These are phyloP conservation scores for Corchorus olitorius DNA, from an alignment of 345 rosid species.

Conservation along the genomic window DNA sequence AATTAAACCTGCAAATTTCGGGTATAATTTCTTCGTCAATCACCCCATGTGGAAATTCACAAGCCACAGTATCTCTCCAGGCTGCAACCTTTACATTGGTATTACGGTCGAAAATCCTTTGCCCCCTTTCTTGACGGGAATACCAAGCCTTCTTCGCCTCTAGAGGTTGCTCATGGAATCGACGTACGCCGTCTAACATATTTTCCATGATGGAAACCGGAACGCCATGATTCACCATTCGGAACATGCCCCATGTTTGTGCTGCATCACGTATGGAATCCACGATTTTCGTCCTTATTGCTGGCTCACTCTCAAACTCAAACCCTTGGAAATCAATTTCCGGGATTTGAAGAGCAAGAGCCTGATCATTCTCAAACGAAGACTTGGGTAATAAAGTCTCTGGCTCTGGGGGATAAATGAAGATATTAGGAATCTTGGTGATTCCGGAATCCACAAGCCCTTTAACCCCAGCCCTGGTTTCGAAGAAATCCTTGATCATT, in stretches of 20 bases:
- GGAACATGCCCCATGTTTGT: too few relatives aligned
- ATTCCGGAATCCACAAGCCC: slow-evolving; percentile 19
- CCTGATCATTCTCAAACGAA: neutral
- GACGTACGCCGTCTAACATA: slow-evolving; percentile 34
- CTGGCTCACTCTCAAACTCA: too few relatives aligned
- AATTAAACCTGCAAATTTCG: slow-evolving; percentile 38
- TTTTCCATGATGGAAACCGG: slow-evolving; percentile 36
- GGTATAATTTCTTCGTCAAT: slow-evolving; percentile 27
- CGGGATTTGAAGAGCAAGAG: slow-evolving; percentile 35
- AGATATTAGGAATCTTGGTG: slow-evolving; percentile 35
- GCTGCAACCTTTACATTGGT: neutral
- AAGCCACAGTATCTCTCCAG: too few relatives aligned
- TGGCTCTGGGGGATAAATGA: slow-evolving; percentile 30
- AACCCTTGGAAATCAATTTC: slow-evolving; percentile 27
- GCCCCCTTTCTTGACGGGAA: slow-evolving; percentile 25
- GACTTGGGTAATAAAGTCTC: slow-evolving; percentile 4
- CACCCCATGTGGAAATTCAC: too few relatives aligned
- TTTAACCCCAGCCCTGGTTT: slow-evolving; percentile 26
- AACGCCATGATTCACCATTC: slow-evolving; percentile 21
- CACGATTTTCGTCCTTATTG: too few relatives aligned
- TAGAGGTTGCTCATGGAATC: slow-evolving; percentile 41
- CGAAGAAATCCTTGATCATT: neutral
- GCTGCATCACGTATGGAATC: too few relatives aligned
- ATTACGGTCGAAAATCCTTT: neutral
- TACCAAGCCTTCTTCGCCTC: slow-evolving; percentile 42